A percentile compares a stretch with the other conserved stretches of the same genome.
phyloP scores from a whole-genome alignment of 257 asterid species.

The Penstemon eatonii region DNA sequence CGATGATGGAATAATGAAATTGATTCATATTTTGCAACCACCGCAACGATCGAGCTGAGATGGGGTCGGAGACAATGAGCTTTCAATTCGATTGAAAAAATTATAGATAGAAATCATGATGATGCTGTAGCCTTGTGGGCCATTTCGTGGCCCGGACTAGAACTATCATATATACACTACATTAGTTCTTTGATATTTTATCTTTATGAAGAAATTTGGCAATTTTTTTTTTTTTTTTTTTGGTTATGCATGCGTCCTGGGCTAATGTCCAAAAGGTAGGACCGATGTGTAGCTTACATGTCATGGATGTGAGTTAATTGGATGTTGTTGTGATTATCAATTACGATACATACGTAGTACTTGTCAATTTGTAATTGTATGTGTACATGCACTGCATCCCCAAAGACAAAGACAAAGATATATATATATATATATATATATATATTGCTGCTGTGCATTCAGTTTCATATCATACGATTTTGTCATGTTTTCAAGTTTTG shows the following conservation, averaged over 20 bases:
- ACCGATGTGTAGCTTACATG: too few relatives aligned
- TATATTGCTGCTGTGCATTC: not conserved
- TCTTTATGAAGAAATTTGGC: too few relatives aligned
- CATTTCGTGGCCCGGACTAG: too few relatives aligned
- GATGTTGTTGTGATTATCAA: not conserved
- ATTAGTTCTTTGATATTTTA: not conserved
- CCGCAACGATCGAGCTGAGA: slow-evolving; percentile 35
- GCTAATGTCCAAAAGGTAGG: too few relatives aligned
- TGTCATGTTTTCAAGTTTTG: slow-evolving; percentile 32
- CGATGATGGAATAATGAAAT: slow-evolving; percentile 5
- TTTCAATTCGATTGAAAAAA: slow-evolving; percentile 17
- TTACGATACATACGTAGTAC: slow-evolving; percentile 21
- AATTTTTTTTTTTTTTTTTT: too few relatives aligned
- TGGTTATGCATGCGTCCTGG: too few relatives aligned
- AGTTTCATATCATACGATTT: not conserved
- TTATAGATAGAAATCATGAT: too few relatives aligned
- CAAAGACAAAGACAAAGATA: slow-evolving; percentile 12
- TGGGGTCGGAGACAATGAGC: slow-evolving; percentile 36
- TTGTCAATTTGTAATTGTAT: slow-evolving; percentile 8
- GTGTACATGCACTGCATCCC: slow-evolving; percentile 14
- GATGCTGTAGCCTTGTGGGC: too few relatives aligned
- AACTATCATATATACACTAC: not conserved
- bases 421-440: not conserved
- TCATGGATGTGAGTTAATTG: not conserved
- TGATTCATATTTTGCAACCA: slow-evolving; percentile 38